Conservation (phyloP, 345 rosid species). For the Alliaria petiolata region DNA sequence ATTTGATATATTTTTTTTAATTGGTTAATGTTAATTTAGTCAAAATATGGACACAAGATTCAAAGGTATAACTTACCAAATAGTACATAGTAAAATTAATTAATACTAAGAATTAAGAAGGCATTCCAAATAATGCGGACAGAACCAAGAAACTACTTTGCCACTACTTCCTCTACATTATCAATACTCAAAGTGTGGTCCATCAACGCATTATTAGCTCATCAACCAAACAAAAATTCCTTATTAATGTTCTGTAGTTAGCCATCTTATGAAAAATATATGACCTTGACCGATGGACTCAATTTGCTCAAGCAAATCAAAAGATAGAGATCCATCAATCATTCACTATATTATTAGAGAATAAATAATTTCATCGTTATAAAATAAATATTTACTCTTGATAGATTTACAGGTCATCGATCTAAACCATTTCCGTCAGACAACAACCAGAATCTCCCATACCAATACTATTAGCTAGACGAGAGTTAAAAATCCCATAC, state of each 20-base stretch:
- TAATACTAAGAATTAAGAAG: too few relatives aligned
- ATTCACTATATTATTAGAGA: not conserved
- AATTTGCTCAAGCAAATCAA: not conserved
- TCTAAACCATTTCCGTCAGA: constrained; percentile 6
- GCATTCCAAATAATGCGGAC: constrained; percentile 7
- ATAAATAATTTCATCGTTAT: not conserved
- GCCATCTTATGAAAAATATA: not conserved
- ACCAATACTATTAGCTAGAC: not conserved
- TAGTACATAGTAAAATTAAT: too few relatives aligned
- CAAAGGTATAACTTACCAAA: too few relatives aligned
- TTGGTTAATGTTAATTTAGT: too few relatives aligned
- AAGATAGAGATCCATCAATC: not conserved
- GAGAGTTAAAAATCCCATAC: not conserved
- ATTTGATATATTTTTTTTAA: too few relatives aligned
- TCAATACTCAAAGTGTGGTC: constrained; percentile 20
- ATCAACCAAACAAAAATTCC: constrained; percentile 5
- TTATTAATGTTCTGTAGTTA: not conserved
- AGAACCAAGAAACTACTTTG: constrained; percentile 12
- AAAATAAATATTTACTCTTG: not conserved
- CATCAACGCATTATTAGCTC: constrained; percentile 9
- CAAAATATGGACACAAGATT: too few relatives aligned
- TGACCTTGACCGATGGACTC: not conserved
- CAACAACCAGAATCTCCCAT: constrained; percentile 25
- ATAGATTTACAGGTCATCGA: constrained; percentile 19
- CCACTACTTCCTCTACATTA: not conserved